phyloP scores from a whole-genome alignment of 768 basidiomycete genomes.

The Pulveroboletus frians region DNA sequence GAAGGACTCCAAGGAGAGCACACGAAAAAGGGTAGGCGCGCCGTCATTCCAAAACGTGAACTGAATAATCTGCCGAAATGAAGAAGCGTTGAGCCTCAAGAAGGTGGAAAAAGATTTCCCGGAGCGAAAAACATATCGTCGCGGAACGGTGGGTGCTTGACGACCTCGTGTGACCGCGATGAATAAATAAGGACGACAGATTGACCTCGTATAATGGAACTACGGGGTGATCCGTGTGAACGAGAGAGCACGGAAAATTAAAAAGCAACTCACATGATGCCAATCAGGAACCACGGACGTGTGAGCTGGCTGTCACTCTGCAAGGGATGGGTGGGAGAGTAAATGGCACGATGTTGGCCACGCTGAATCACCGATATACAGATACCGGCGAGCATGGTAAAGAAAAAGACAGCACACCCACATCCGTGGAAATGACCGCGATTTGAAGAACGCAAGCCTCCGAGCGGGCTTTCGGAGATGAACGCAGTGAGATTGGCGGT shows the following conservation, averaged over 20 bases:
- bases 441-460: not conserved
- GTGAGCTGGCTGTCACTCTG: slow-evolving; percentile 26
- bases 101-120: slow-evolving; percentile 47
- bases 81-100: slow-evolving; percentile 35
- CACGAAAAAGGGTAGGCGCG: slow-evolving; percentile 45
- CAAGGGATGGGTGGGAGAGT: slow-evolving; percentile 34
- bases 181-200: slow-evolving; percentile 37
- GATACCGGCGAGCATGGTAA: slow-evolving; percentile 48
- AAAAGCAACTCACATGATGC: slow-evolving; percentile 28
- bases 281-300: slow-evolving; percentile 32
- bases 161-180: slow-evolving; percentile 41
- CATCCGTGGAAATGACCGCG: slow-evolving; percentile 30
- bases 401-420: slow-evolving; percentile 48
- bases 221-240: slow-evolving; percentile 6
- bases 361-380: slow-evolving; percentile 41
- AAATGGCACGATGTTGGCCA: slow-evolving; percentile 20
- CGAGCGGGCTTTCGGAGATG: not conserved
- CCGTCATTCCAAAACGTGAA: slow-evolving; percentile 43
- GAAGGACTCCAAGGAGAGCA: slow-evolving; percentile 53
- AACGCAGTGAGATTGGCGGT: not conserved
- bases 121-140: slow-evolving; percentile 33
- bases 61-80: not conserved
- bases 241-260: not conserved
- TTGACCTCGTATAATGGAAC: slow-evolving; percentile 18
- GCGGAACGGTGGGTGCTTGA: slow-evolving; percentile 42